Evolutionary conservation across 192 early-diverging fungal species (phyloP).

Genomic region (Linnemannia exigua): DNA sequence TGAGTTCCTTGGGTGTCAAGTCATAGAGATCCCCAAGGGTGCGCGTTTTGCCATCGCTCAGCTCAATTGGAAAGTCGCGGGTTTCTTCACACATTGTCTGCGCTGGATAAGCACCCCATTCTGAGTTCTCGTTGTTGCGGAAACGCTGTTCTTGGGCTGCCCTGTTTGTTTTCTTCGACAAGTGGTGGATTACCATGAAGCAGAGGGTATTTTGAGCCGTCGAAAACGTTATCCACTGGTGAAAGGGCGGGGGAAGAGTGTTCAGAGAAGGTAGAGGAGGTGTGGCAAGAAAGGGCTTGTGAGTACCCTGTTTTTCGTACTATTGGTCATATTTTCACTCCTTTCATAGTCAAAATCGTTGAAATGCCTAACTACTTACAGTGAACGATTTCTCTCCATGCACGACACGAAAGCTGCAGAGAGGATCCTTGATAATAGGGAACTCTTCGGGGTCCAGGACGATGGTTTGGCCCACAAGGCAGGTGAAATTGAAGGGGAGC

Average conservation of each 20-base stretch:
- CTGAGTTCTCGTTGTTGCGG: conserved; percentile 9
- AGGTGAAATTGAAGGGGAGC: conserved; percentile 3
- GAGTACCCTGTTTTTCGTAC: too few relatives aligned
- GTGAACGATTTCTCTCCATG: conserved; percentile 14
- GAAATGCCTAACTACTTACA: background rate
- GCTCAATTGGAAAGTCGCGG: background rate
- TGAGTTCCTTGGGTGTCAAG: background rate
- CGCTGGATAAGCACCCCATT: conserved; percentile 19
- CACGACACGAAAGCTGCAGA: background rate
- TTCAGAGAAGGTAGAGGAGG: too few relatives aligned
- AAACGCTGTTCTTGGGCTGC: background rate
- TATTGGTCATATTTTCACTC: too few relatives aligned
- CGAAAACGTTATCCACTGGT: conserved; percentile 21
- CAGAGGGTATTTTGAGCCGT: conserved; percentile 17
- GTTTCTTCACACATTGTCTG: conserved; percentile 1
- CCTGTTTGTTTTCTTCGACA: background rate
- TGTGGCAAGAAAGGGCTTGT: too few relatives aligned
- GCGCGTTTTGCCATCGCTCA: background rate
- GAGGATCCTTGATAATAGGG: background rate
- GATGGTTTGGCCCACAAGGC: conserved; percentile 21
- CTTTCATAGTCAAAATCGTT: background rate
- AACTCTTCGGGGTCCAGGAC: conserved; percentile 12
- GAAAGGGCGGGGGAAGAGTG: too few relatives aligned
- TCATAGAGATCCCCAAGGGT: conserved; percentile 10
- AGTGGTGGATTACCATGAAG: conserved; percentile 20